Evolutionary conservation across 768 basidiomycete species (phyloP).

Genomic region (Daedaleopsis nitida): DNA sequence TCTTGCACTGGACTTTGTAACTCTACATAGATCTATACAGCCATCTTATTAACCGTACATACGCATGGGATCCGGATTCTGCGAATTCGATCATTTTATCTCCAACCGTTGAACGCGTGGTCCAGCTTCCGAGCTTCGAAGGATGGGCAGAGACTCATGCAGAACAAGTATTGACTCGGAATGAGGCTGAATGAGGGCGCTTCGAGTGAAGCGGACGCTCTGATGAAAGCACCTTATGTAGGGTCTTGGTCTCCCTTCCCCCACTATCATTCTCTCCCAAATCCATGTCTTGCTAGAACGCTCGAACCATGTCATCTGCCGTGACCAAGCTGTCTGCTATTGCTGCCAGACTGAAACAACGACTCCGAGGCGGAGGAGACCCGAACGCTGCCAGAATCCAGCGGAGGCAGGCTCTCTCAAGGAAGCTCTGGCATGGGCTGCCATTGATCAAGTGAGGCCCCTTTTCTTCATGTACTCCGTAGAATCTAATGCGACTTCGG

Average conservation of each 20-base stretch:
- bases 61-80: neutral
- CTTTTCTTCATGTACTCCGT: neutral
- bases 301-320: neutral
- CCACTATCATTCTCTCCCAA: neutral
- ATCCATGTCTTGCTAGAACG: neutral
- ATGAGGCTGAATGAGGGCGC: too few species aligned
- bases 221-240: too few species aligned
- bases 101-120: too few species aligned
- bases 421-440: constrained; percentile 35
- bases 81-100: neutral
- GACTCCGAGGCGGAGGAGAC: constrained; percentile 12
- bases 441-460: constrained; percentile 28
- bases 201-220: too few species aligned
- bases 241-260: neutral
- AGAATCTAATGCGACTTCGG: neutral
- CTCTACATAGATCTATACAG: constrained; percentile 21
- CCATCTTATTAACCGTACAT: constrained; percentile 16
- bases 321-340: neutral
- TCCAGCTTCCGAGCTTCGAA: too few species aligned
- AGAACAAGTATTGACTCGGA: too few species aligned
- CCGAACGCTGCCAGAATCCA: constrained; percentile 43
- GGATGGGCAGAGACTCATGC: too few species aligned
- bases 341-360: neutral
- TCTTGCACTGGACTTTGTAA: constrained; percentile 21
- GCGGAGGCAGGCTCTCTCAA: constrained; percentile 43